These are phyloP conservation scores for Russula brevipes DNA, from an alignment of 768 basidiomycete genomes.

Conservation along the genomic window DNA sequence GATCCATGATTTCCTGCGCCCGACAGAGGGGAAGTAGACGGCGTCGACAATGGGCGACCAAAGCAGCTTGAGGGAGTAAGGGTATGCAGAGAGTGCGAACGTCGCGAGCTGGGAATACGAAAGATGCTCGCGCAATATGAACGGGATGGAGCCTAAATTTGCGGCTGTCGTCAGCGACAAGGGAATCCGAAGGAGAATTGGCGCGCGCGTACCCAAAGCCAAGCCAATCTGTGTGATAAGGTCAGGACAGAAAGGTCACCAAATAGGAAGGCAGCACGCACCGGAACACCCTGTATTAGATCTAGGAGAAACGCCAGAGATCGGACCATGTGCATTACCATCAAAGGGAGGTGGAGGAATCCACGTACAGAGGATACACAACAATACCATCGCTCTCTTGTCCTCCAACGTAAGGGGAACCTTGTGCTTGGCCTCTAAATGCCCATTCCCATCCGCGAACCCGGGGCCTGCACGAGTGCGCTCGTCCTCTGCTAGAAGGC, in stretches of 20 bases:
- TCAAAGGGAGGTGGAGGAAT: background rate
- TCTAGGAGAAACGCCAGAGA: constrained; percentile 29
- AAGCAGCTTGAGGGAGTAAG: constrained; percentile 92
- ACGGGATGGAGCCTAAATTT: constrained; percentile 81
- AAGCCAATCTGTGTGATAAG: constrained; percentile 60
- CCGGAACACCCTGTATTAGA: constrained; percentile 78
- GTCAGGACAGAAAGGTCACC: constrained; percentile 1
- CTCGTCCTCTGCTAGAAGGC: constrained; percentile 23
- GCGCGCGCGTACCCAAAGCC: constrained; percentile 60
- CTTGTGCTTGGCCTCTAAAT: constrained; percentile 2
- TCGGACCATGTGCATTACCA: background rate
- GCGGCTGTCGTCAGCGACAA: background rate
- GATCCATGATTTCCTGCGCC: constrained; percentile 98
- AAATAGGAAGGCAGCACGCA: constrained; percentile 40
- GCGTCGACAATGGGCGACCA: constrained; percentile 99
- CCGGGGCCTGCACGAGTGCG: constrained; percentile 9
- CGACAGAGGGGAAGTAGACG: constrained; percentile 70
- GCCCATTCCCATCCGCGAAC: constrained; percentile 23
- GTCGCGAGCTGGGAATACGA: constrained; percentile 96
- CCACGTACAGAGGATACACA: constrained; percentile 44
- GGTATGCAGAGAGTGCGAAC: constrained; percentile 89
- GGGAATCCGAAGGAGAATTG: background rate
- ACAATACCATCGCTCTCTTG: constrained; percentile 41
- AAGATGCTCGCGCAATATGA: constrained; percentile 89
- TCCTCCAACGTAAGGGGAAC: constrained; percentile 31